These are phyloP conservation scores for Hypoxylon lienhwacheense DNA, from an alignment of 495 filamentous ascomycete species.

Conservation along the genomic window DNA sequence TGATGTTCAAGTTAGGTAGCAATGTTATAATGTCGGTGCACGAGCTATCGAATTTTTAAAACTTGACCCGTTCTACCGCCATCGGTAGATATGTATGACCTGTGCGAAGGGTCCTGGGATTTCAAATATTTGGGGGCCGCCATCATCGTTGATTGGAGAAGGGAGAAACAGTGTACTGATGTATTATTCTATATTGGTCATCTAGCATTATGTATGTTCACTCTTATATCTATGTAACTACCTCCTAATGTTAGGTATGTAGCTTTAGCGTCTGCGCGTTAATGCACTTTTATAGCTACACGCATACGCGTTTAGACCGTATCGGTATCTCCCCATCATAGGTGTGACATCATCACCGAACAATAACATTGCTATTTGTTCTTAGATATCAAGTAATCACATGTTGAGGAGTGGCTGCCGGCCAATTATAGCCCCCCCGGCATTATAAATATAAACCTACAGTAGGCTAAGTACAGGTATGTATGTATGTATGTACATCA, in stretches of 20 bases:
- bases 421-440: conserved; percentile 4
- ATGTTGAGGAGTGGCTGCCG: conserved; percentile 12
- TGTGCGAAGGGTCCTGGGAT: too few relatives aligned
- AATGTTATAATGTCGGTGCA: conserved; percentile 16
- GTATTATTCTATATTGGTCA: too few relatives aligned
- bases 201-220: too few relatives aligned
- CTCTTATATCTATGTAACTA: too few relatives aligned
- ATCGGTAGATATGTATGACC: too few relatives aligned
- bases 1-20: too few relatives aligned
- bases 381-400: conserved; percentile 13
- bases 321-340: conserved; percentile 2
- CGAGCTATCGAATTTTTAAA: not conserved
- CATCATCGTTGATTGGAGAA: too few relatives aligned
- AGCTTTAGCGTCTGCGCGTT: not conserved
- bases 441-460: too few relatives aligned
- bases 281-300: not conserved
- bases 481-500: not conserved
- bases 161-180: too few relatives aligned
- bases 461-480: not conserved
- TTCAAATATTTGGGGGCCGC: too few relatives aligned
- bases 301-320: not conserved
- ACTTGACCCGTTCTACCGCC: conserved; percentile 4
- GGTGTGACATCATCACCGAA: conserved; percentile 30
- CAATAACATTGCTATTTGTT: not conserved
- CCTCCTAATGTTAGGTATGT: conserved; percentile 1